phyloP scores from a whole-genome alignment of 768 basidiomycete genomes.

The Serendipita sp. region DNA sequence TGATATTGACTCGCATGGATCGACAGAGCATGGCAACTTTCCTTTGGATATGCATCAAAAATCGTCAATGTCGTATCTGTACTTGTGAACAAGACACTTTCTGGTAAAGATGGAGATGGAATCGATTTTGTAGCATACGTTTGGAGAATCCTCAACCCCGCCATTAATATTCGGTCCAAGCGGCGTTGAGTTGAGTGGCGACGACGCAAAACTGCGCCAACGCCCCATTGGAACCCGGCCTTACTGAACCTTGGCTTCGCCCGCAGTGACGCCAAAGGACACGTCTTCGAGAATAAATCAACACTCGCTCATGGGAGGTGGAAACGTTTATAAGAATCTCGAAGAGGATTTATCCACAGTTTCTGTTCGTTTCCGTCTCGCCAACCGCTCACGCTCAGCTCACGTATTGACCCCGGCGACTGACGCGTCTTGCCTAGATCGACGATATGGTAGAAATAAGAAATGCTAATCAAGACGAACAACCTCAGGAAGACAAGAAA shows the following conservation, averaged over 20 bases:
- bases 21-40: background rate
- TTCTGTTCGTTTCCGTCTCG: background rate
- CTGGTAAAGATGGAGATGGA: slow-evolving; percentile 36
- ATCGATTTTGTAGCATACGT: slow-evolving; percentile 39
- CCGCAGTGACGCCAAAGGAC: no score
- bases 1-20: background rate
- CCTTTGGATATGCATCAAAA: slow-evolving; percentile 62
- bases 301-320: background rate
- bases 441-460: slow-evolving; percentile 57
- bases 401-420: background rate
- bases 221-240: background rate
- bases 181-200: background rate
- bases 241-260: no score
- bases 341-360: slow-evolving; percentile 1
- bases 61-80: slow-evolving; percentile 43
- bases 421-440: background rate
- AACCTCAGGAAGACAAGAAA: slow-evolving; percentile 38
- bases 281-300: no score
- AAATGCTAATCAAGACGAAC: slow-evolving; percentile 22
- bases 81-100: slow-evolving; percentile 43
- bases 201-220: background rate
- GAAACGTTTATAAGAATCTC: background rate
- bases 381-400: background rate
- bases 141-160: slow-evolving; percentile 36
- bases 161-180: background rate